These are phyloP conservation scores for Isatis tinctoria DNA, from an alignment of 345 rosid genomes.

Conservation along the genomic window DNA sequence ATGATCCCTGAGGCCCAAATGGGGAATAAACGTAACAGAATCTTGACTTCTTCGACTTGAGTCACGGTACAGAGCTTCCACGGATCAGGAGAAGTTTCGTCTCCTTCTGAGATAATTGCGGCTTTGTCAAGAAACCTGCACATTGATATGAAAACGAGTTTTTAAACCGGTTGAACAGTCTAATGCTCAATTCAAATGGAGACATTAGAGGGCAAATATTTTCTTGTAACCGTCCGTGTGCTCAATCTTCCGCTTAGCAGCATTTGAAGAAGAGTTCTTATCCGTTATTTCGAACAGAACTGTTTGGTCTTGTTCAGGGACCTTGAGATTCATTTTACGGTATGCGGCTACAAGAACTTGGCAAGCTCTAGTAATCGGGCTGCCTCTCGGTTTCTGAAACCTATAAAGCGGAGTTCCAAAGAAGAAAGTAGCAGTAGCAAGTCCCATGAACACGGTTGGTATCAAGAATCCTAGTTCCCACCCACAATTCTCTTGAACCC, in stretches of 20 bases:
- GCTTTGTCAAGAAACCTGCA: slow-evolving; percentile 48
- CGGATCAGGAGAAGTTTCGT: neutral
- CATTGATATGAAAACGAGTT: slow-evolving; percentile 36
- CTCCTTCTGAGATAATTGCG: slow-evolving; percentile 43
- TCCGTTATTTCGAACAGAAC: slow-evolving; percentile 30
- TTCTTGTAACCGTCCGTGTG: slow-evolving; percentile 28
- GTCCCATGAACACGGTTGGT: slow-evolving; percentile 51
- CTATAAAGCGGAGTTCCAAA: slow-evolving; percentile 43
- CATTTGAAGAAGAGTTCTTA: slow-evolving; percentile 24
- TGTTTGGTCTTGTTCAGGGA: slow-evolving; percentile 28
- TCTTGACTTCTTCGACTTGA: slow-evolving; percentile 50
- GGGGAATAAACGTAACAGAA: slow-evolving; percentile 35
- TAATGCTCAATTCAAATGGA: slow-evolving; percentile 22
- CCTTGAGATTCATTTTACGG: slow-evolving; percentile 26
- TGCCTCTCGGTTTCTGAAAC: slow-evolving; percentile 48
- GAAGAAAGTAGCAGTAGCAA: slow-evolving; percentile 48
- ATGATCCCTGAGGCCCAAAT: slow-evolving; percentile 42
- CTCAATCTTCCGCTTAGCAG: slow-evolving; percentile 46
- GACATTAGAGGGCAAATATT: slow-evolving; percentile 32
- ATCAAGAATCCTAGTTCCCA: slow-evolving; percentile 60
- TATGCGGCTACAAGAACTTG: slow-evolving; percentile 49
- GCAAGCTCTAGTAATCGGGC: slow-evolving; percentile 42
- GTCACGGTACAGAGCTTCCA: slow-evolving; percentile 45
- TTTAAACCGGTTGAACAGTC: neutral
- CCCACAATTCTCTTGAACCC: slow-evolving; percentile 47